phyloP scores from a whole-genome alignment of 345 rosid genomes.

The Ceriops tagal region DNA sequence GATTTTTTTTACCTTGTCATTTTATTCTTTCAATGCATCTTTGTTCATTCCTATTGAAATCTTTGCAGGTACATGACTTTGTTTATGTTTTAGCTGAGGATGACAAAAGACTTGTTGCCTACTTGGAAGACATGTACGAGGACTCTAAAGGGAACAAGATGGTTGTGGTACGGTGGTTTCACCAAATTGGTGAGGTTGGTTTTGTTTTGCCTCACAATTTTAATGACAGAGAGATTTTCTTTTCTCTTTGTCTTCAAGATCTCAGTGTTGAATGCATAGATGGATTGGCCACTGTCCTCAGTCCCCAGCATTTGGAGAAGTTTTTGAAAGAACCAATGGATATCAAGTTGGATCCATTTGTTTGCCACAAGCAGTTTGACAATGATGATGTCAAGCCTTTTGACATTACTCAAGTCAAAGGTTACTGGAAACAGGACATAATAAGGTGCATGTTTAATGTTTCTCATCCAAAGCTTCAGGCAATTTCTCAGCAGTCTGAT shows the following conservation, averaged over 20 bases:
- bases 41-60: not conserved
- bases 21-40: not conserved
- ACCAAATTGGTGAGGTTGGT: conserved; percentile 88
- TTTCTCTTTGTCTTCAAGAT: conserved; percentile 85
- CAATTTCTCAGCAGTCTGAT: conserved; percentile 19
- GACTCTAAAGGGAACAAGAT: conserved; percentile 63
- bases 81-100: conserved; percentile 78
- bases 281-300: conserved; percentile 79
- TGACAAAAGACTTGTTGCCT: conserved; percentile 63
- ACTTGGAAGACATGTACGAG: conserved; percentile 79
- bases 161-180: conserved; percentile 90
- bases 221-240: conserved; percentile 78
- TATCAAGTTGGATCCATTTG: conserved; percentile 41
- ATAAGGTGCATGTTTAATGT: conserved; percentile 34
- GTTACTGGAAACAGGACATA: conserved; percentile 76
- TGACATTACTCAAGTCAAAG: conserved; percentile 60
- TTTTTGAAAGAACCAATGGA: conserved; percentile 32
- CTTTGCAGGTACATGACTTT: conserved; percentile 60
- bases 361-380: conserved; percentile 61
- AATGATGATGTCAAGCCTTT: conserved; percentile 54
- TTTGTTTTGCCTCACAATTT: conserved; percentile 46
- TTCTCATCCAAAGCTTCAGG: conserved; percentile 23
- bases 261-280: conserved; percentile 80
- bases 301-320: conserved; percentile 65
- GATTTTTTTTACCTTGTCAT: not conserved